Evolutionary conservation across 2,329 filamentous ascomycete species (phyloP), one percentile per base, ranked within the genome.

Genomic region (Apiospora hydei): DNA sequence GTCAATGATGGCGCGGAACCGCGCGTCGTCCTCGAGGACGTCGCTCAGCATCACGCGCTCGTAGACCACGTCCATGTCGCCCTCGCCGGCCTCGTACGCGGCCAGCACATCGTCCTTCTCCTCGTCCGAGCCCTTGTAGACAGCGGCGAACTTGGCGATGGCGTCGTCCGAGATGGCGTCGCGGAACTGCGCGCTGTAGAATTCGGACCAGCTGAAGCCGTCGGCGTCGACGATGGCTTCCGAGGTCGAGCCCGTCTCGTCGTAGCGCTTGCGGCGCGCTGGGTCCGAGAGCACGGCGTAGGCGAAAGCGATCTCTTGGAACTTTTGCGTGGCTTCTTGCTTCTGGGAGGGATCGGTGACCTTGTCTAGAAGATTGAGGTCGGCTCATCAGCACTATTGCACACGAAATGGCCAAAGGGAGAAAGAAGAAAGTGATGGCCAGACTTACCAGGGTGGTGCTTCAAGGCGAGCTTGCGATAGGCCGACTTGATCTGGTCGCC

Each of bases 281-380:
- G 92, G 87, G 77, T 98, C 94, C 44, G 94, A 98, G 47, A 99
- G 93, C 69, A 99, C 90, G 46, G 95, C 96, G 80, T 98, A 98
- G 70, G 96, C 96, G 78, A 98, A 96, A 34, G 96, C 96, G 77
- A 99, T 91, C 77, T 93, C 88, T 83, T 99, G 96, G 82, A 99
- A 99, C 70, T 89, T 92, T 73, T 88, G 86, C 77, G 98, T 92
- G 1, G 96, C 96, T 57, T 88, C 84, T 57, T 88, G 84, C 38
- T 91, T 95, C 70, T 91, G 94, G 70, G 92, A 84, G 30, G 90
- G 87, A 0, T 89, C 86, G 21, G 89, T 76, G 4, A 91, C 94
- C 85, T 98, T 98, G 88, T 98, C 95, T 93, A 72, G 38, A 61
- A n/a, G 13, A 71, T 67, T 21, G 14, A 49, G n/a, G 64, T 24